Base-by-base conservation (phyloP, 257 asterid genomes). In the Marsdenia floribunda region DNA sequence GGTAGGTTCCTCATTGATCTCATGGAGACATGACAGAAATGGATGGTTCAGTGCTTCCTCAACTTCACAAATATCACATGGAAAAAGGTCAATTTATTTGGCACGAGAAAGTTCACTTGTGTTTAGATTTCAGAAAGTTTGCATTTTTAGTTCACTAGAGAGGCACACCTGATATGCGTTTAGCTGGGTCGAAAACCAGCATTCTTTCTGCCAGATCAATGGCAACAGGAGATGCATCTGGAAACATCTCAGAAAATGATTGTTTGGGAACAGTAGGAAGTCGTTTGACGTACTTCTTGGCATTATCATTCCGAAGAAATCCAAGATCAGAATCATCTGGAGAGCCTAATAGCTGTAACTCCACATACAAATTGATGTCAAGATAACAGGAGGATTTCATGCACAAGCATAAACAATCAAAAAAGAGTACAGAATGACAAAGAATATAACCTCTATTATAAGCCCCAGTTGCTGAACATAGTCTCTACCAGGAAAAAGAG, bases 281-380 rank as follows among this genome's bases (percentile, higher is more conserved):
- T 84, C 88, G 96, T 85, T 84, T 90, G 60, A 92, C 89, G 57
- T 92, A 89, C 78, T 77, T 85, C 64, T 83, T 84, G 78, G 97
- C 98, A 87, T 88, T 90, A 60, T 90, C 91, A 58, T 90, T 90
- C 74, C 97, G 88, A 59, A 92, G 81, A 75, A 92, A 92, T 74
- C 88, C 97, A 76, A 92, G 94, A 81, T 92, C 97, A 29, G 96
- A 84, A 81, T 89, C 98, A 78, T 92, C 94, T 22, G 97, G 98
- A 73, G 97, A 84, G 67, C 98, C 98, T 77, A 92, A 66, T 57
- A 92, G 86, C 98, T 92, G 72, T 22, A 60, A 14, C 7, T 33
- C n/a, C 37, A 70, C 59, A 46, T 70, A 70, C 54, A 44, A 37
- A 19, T 18, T 13, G 50, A 38, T 64, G 64, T 38, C 61, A 60